Percentiles rank a stretch among this genome's conserved stretches.
phyloP scores from a whole-genome alignment of 2,329 filamentous ascomycete species.

The Mycosphaerella sp. region DNA sequence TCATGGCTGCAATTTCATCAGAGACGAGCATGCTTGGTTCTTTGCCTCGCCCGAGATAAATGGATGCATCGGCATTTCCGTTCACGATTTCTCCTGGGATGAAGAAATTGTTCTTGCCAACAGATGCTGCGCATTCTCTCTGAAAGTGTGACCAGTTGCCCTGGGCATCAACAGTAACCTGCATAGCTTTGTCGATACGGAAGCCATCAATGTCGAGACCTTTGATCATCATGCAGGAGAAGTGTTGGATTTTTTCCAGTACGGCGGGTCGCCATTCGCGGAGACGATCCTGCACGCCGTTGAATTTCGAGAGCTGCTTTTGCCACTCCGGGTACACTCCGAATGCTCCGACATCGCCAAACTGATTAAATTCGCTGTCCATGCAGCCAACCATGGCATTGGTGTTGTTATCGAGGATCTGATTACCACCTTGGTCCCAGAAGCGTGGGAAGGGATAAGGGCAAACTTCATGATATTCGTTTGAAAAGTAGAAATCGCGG shows the following conservation, averaged over 20 bases:
- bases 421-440: conserved; percentile 54
- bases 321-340: conserved; percentile 59
- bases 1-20: conserved; percentile 46
- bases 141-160: conserved; percentile 53
- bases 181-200: conserved; percentile 61
- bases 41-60: conserved; percentile 58
- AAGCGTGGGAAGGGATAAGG: conserved; percentile 56
- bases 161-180: conserved; percentile 57
- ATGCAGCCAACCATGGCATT: conserved; percentile 51
- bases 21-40: conserved; percentile 49
- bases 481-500: conserved; percentile 52
- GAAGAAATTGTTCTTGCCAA: conserved; percentile 59
- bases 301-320: conserved; percentile 60
- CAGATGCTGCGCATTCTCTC: conserved; percentile 50
- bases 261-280: conserved; percentile 58
- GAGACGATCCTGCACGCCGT: conserved; percentile 60
- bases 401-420: conserved; percentile 44
- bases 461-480: conserved; percentile 46
- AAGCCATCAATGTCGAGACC: conserved; percentile 62
- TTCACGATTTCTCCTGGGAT: conserved; percentile 59
- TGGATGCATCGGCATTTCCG: conserved; percentile 54
- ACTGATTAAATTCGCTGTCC: conserved; percentile 59
- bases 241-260: conserved; percentile 51
- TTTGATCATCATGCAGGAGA: conserved; percentile 58
- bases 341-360: conserved; percentile 58